Percentiles rank a stretch among this genome's conserved stretches.
phyloP scores from a whole-genome alignment of 2,329 filamentous ascomycete genomes.

The Lasiodiplodia gonubiensis region DNA sequence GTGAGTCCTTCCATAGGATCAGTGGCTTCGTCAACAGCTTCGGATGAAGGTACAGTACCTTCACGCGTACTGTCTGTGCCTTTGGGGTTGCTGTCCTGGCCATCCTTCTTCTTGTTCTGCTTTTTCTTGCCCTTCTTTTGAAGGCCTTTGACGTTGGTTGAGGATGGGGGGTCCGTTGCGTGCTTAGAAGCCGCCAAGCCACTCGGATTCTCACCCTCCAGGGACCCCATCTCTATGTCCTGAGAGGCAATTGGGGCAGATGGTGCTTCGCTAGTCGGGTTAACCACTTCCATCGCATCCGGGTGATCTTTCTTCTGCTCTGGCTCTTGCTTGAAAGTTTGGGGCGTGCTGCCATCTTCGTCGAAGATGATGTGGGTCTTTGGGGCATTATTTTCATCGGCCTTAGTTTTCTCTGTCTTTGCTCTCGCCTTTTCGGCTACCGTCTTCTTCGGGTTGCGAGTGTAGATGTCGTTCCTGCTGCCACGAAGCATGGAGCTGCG shows the following conservation, averaged over 20 bases:
- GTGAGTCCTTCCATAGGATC: constrained; percentile 68
- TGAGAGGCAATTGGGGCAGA: not conserved
- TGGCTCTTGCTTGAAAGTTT: not conserved
- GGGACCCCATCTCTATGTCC: constrained; percentile 3
- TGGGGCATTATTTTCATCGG: not conserved
- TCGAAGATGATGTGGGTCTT: constrained; percentile 15
- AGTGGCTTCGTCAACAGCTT: constrained; percentile 12
- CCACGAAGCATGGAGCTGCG: constrained; percentile 73
- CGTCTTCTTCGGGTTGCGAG: not conserved
- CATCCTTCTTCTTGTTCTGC: not conserved
- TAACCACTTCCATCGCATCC: not conserved
- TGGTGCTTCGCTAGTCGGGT: not conserved
- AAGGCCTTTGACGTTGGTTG: not conserved
- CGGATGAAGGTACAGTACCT: constrained; percentile 23
- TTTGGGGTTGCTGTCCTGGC: not conserved
- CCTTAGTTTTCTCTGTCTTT: not conserved
- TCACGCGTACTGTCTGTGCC: not conserved
- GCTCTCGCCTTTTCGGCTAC: not conserved
- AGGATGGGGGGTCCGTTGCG: not conserved
- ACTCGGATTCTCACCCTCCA: not conserved
- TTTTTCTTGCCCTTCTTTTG: not conserved
- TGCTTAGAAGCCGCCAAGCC: not conserved
- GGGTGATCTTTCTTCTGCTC: not conserved
- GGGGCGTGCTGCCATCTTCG: not conserved
- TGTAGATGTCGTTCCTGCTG: constrained; percentile 9